Conservation (phyloP, 2,329 filamentous ascomycete species). For the Plenodomus biglobosus region DNA sequence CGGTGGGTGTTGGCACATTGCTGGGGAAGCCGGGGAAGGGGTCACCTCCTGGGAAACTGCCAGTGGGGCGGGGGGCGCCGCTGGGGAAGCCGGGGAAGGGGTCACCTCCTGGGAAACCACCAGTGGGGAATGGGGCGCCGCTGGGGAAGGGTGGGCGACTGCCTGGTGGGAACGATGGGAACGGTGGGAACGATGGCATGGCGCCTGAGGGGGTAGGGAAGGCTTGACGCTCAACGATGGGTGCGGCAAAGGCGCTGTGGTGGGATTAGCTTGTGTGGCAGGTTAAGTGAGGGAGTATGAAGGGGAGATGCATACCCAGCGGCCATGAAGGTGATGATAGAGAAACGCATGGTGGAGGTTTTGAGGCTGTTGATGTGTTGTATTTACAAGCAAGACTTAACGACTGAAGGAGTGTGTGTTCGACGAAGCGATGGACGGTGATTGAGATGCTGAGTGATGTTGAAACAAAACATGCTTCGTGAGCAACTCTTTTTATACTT, state of each 20-base stretch:
- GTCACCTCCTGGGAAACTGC: background rate
- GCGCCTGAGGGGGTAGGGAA: constrained; percentile 1
- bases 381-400: background rate
- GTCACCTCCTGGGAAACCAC: background rate
- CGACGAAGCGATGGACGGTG: background rate
- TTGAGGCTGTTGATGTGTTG: background rate
- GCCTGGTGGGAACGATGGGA: constrained; percentile 3
- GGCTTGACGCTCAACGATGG: constrained; percentile 8
- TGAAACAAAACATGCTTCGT: background rate
- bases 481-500: too few species aligned
- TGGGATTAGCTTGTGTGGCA: constrained; percentile 1
- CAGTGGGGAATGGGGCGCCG: background rate
- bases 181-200: constrained; percentile 3
- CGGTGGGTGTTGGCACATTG: too few species aligned
- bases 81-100: background rate
- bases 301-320: constrained; percentile 5
- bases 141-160: constrained; percentile 3
- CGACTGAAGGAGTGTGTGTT: background rate
- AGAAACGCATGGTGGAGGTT: constrained; percentile 11
- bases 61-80: background rate
- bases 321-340: constrained; percentile 9
- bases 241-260: constrained; percentile 13
- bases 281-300: background rate
- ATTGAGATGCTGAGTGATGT: background rate
- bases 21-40: background rate